phyloP scores from a whole-genome alignment of 495 filamentous ascomycete species.

The Xylaria venustula region DNA sequence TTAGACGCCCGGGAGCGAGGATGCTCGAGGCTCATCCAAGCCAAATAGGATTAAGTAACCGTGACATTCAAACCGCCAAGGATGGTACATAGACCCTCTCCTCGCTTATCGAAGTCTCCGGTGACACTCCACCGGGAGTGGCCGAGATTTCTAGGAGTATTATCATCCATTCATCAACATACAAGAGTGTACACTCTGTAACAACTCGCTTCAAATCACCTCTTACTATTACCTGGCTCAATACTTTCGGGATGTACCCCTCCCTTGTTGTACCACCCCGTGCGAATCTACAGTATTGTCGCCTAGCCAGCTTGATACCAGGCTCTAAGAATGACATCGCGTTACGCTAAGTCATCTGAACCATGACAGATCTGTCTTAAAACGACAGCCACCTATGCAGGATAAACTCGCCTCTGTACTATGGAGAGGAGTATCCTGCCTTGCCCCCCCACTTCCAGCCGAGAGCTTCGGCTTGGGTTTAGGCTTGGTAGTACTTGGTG shows the following conservation, averaged over 20 bases:
- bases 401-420: not conserved
- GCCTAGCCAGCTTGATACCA: slow-evolving; percentile 2
- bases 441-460: not conserved
- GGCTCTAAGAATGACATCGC: not conserved
- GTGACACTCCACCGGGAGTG: not conserved
- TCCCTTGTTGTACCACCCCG: not conserved
- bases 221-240: not conserved
- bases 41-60: slow-evolving; percentile 3
- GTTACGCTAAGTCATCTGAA: slow-evolving; percentile 3
- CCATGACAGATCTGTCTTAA: slow-evolving; percentile 3
- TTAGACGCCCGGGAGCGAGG: slow-evolving; percentile 9
- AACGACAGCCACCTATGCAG: slow-evolving; percentile 11
- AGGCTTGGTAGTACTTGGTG: not conserved
- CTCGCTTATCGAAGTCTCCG: slow-evolving; percentile 16
- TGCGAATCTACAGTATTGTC: not conserved
- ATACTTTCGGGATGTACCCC: not conserved
- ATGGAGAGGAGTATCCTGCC: slow-evolving; percentile 5
- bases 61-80: not conserved
- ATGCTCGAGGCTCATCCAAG: not conserved
- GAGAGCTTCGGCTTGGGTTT: not conserved
- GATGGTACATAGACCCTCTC: not conserved
- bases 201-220: not conserved
- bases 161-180: not conserved
- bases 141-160: not conserved
- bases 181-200: not conserved